phyloP scores from a whole-genome alignment of 805 yeast genomes.

The Cyberlindnera mrakii region DNA sequence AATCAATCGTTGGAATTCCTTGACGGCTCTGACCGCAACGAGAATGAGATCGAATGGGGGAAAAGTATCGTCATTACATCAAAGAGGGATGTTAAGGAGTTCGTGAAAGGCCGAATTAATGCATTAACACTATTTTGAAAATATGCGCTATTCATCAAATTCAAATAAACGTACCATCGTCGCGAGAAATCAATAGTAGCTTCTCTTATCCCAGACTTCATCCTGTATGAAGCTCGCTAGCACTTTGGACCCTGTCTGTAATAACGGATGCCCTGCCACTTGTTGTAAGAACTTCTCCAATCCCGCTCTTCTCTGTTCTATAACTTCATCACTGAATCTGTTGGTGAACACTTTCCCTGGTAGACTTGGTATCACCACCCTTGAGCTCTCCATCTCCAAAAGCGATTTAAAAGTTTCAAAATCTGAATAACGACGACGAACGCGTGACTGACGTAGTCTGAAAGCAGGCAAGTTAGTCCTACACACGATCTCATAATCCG shows the following conservation, averaged over 20 bases:
- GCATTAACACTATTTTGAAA: conserved; percentile 31
- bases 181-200: conserved; percentile 5
- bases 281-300: conserved; percentile 70
- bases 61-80: conserved; percentile 21
- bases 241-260: conserved; percentile 80
- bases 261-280: conserved; percentile 89
- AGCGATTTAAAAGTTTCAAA: conserved; percentile 76
- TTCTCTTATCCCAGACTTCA: conserved; percentile 58
- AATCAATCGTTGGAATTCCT: neutral
- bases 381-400: conserved; percentile 66
- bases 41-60: conserved; percentile 22
- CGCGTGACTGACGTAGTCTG: conserved; percentile 52
- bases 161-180: neutral
- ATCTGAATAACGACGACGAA: conserved; percentile 84
- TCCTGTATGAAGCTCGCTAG: conserved; percentile 83
- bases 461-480: conserved; percentile 90
- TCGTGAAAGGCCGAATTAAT: conserved; percentile 31
- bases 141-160: too few relatives aligned
- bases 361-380: conserved; percentile 78
- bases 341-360: conserved; percentile 78
- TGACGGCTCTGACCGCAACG: conserved; percentile 18
- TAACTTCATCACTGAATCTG: conserved; percentile 74
- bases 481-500: conserved; percentile 89
- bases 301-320: conserved; percentile 79
- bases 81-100: conserved; percentile 35